Percentiles rank a stretch among this genome's conserved stretches.
These are phyloP conservation scores for Dendrobium huoshanense DNA, from an alignment of 106 monocot species.

Conservation along the genomic window DNA sequence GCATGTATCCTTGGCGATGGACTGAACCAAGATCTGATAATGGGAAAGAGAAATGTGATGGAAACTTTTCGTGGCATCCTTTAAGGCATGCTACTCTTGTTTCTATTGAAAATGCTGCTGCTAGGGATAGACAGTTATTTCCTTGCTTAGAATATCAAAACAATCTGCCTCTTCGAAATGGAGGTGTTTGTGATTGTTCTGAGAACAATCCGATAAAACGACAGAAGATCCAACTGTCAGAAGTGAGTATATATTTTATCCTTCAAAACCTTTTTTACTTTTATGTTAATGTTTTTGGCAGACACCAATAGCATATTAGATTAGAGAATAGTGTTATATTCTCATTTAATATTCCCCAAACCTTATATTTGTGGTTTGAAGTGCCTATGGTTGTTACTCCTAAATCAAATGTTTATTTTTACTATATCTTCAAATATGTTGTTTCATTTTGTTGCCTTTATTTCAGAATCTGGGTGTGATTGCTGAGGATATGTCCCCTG, in stretches of 20 bases:
- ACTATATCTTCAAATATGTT: not conserved
- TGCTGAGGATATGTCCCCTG: conserved; percentile 1
- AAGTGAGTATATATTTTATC: conserved; percentile 22
- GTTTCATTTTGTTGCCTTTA: not conserved
- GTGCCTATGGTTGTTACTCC: not conserved
- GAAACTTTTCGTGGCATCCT: conserved; percentile 64
- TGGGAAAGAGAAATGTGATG: conserved; percentile 13
- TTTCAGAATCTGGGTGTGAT: conserved; percentile 18
- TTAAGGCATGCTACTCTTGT: conserved; percentile 74
- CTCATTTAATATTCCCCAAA: not conserved
- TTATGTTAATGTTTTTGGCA: not conserved
- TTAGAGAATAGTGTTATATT: too few species aligned
- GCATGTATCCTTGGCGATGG: conserved; percentile 76
- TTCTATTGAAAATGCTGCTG: conserved; percentile 75
- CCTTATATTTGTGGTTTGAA: not conserved
- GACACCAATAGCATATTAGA: not conserved
- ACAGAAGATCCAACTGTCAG: conserved; percentile 33
- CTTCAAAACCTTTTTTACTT: not conserved
- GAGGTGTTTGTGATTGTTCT: conserved; percentile 9
- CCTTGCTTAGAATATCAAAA: conserved; percentile 18
- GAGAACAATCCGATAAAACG: conserved; percentile 36
- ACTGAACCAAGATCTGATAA: conserved; percentile 9
- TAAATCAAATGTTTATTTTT: not conserved
- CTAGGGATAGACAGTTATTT: conserved; percentile 54
- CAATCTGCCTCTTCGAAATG: conserved; percentile 6